These are phyloP conservation scores for Phytophthora litchii DNA, from an alignment of 352 stramenopile species.

Conservation along the genomic window DNA sequence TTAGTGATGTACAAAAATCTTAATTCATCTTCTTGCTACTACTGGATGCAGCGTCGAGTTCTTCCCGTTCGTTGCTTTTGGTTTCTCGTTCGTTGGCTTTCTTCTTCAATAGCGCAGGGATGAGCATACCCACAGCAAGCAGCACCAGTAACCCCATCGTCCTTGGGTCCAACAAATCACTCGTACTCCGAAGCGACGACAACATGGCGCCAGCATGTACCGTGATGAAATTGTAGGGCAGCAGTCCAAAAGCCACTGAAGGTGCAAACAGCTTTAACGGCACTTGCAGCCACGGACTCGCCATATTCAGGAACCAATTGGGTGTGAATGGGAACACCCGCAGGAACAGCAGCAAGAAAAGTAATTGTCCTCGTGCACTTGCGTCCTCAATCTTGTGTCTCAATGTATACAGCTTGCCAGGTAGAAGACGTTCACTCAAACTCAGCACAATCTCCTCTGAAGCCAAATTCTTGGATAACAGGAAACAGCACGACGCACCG, in stretches of 20 bases:
- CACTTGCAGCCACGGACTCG: slow-evolving; percentile 80
- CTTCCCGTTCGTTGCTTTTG: slow-evolving; percentile 1
- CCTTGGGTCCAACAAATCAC: slow-evolving; percentile 64
- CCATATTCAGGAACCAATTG: slow-evolving; percentile 88
- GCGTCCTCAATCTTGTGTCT: slow-evolving; percentile 62
- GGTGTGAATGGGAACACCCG: slow-evolving; percentile 84
- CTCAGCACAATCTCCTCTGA: slow-evolving; percentile 64
- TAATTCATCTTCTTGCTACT: slow-evolving; percentile 35
- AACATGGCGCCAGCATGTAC: slow-evolving; percentile 81
- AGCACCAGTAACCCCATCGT: slow-evolving; percentile 67
- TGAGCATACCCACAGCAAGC: slow-evolving; percentile 66
- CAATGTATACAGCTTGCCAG: slow-evolving; percentile 59
- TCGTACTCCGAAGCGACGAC: slow-evolving; percentile 65
- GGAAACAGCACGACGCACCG: slow-evolving; percentile 75
- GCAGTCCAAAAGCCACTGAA: slow-evolving; percentile 66
- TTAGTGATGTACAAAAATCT: slow-evolving; percentile 14
- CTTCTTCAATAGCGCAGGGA: slow-evolving; percentile 69
- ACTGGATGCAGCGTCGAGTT: neutral
- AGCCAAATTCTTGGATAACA: slow-evolving; percentile 68
- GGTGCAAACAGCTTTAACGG: slow-evolving; percentile 70
- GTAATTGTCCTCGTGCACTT: slow-evolving; percentile 47
- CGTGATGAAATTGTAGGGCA: slow-evolving; percentile 88
- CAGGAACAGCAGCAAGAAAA: slow-evolving; percentile 76
- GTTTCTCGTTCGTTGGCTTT: slow-evolving; percentile 17
- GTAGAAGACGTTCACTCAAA: slow-evolving; percentile 64